These are phyloP conservation scores for Mortierella hygrophila DNA, from an alignment of 192 early-diverging fungal genomes.

Conservation along the genomic window DNA sequence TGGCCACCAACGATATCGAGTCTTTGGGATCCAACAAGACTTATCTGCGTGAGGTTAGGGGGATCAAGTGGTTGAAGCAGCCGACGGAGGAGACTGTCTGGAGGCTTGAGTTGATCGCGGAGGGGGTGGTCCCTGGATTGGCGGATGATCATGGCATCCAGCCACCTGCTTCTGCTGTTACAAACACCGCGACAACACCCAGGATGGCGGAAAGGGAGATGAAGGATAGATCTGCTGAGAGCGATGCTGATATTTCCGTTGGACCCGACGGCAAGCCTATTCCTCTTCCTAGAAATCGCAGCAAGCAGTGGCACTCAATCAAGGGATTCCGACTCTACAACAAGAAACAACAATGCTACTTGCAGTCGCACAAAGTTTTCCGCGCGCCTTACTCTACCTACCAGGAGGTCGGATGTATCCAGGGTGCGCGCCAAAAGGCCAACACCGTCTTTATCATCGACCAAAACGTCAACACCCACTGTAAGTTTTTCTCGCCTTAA, in stretches of 20 bases:
- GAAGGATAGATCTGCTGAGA: not conserved
- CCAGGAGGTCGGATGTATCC: constrained; percentile 47
- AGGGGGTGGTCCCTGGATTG: constrained; percentile 35
- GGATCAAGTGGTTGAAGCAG: constrained; percentile 27
- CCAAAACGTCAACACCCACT: constrained; percentile 40
- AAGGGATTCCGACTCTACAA: constrained; percentile 50
- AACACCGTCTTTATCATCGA: constrained; percentile 52
- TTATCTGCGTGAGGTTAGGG: constrained; percentile 31
- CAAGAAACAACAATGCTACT: constrained; percentile 36
- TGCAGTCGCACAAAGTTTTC: constrained; percentile 49
- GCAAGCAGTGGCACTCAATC: constrained; percentile 54
- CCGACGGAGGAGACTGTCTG: constrained; percentile 36
- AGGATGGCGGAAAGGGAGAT: constrained; percentile 1
- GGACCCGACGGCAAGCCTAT: not conserved
- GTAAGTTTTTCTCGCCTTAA: constrained; percentile 12
- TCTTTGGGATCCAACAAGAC: constrained; percentile 48
- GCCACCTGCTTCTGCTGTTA: not conserved
- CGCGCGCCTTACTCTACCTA: constrained; percentile 42
- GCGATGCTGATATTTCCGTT: not conserved
- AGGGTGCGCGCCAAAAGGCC: constrained; percentile 37
- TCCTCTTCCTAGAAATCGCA: constrained; percentile 4
- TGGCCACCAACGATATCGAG: constrained; percentile 33
- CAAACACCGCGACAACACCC: not conserved
- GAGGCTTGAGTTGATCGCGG: constrained; percentile 42
- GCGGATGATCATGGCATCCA: constrained; percentile 29